Base-by-base conservation (phyloP, 495 filamentous ascomycete genomes). In the Podospora bellae-mahoneyi region DNA sequence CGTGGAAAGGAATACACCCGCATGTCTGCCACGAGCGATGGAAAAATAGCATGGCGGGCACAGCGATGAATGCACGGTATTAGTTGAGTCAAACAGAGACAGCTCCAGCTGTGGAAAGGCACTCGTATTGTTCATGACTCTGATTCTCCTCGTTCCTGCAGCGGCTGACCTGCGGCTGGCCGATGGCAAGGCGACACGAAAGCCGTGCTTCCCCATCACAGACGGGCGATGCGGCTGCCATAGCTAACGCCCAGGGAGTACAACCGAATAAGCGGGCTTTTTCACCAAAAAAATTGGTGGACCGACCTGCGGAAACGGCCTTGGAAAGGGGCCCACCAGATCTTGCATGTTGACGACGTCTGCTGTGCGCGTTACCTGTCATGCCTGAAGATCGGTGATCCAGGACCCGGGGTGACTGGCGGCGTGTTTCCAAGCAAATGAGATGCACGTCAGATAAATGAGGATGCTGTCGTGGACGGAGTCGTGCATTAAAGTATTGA, bases 81-180 rank as follows among this genome's bases (percentile, higher is more conserved):
- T 5, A 26, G 5, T 26, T 16, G 27, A 56, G 53, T 39, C 34
- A 23, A 19, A 26, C 28, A 48, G 62, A 64, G 19, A 53, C 26
- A 57, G n/a, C 5, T 20, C 39, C 7, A 20, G 39, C n/a, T 2
- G n/a, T 18, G 39, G 20, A 20, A 56, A 59, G 10, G 7, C 0
- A n/a, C 53, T 39, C 54, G 53, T 39, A 58, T 58, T 56, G 34
- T 58, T 44, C 28, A 10, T 60, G n/a, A 34, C 4, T 18, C 20
- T 26, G 5, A 18, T 62, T 57, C 15, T 58, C 19, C 15, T 62
- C 55, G 64, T 64, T 60, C 56, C 68, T 70, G 68, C 68, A 67
- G 60, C 64, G 60, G 55, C 64, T 56, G 60, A 61, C 1, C 61
- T 70, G 68, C 68, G n/a, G 61, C 55, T 20, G 48, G 13, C 68